Conservation (phyloP, 1,139 yeast species). For the Pichia kudriavzevii region DNA sequence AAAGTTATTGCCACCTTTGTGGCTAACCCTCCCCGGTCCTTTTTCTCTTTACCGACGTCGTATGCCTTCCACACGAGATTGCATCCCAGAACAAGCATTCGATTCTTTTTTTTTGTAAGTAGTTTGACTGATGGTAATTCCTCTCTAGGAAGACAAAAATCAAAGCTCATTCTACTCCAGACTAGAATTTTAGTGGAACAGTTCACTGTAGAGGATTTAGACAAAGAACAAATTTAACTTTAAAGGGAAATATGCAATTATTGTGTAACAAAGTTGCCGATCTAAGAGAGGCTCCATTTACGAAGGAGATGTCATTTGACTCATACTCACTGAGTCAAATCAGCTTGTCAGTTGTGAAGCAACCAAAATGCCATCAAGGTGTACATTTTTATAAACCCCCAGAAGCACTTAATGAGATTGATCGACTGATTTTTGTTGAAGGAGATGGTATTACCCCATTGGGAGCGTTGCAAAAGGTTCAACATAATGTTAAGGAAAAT, state of each 20-base stretch:
- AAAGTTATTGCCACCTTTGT: too few relatives aligned
- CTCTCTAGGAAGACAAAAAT: too few relatives aligned
- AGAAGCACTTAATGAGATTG: constrained; percentile 39
- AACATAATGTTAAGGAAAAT: constrained; percentile 33
- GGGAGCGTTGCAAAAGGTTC: constrained; percentile 41
- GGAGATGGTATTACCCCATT: constrained; percentile 38
- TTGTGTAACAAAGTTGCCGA: constrained; percentile 1
- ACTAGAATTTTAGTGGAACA: too few relatives aligned
- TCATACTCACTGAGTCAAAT: constrained; percentile 52
- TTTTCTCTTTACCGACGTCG: too few relatives aligned
- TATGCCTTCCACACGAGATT: too few relatives aligned
- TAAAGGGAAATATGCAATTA: constrained; percentile 1
- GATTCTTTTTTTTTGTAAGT: too few relatives aligned
- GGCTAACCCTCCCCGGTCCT: too few relatives aligned
- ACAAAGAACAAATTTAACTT: too few relatives aligned
- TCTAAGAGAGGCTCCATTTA: constrained; percentile 26
- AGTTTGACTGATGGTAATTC: too few relatives aligned
- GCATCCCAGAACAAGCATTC: too few relatives aligned
- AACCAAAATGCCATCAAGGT: constrained; percentile 46
- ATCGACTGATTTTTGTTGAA: constrained; percentile 37
- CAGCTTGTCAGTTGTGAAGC: constrained; percentile 48
- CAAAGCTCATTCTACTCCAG: too few relatives aligned
- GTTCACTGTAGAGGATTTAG: too few relatives aligned
- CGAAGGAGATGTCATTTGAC: constrained; percentile 56
- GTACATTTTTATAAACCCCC: constrained; percentile 55